phyloP scores from a whole-genome alignment of 345 rosid genomes.

The Brassica cretica region DNA sequence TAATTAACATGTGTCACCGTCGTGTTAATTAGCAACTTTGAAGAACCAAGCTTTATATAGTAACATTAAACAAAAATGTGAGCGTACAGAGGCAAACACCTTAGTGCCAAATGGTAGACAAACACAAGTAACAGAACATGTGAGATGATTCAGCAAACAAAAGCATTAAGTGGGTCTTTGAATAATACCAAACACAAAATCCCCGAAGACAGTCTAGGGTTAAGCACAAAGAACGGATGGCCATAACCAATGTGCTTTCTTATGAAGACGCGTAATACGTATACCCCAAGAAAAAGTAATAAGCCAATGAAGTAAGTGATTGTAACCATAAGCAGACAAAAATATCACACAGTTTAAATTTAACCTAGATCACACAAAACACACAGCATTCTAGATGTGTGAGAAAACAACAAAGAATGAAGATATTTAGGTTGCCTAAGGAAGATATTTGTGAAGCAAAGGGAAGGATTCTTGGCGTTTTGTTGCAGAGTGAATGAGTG shows the following conservation, averaged over 20 bases:
- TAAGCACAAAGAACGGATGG: slow-evolving; percentile 24
- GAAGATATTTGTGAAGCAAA: background rate
- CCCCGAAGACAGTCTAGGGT: background rate
- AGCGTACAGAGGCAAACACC: slow-evolving; percentile 15
- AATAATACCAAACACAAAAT: slow-evolving; percentile 35
- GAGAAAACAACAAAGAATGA: background rate
- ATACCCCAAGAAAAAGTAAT: slow-evolving; percentile 23
- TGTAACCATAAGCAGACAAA: slow-evolving; percentile 28
- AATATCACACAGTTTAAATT: background rate
- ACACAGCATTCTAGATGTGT: background rate
- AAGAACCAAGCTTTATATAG: no score
- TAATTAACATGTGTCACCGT: no score
- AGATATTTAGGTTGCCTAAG: slow-evolving; percentile 4
- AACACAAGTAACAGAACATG: slow-evolving; percentile 23
- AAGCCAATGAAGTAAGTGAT: slow-evolving; percentile 22
- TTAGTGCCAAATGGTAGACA: slow-evolving; percentile 23
- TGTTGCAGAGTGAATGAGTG: background rate
- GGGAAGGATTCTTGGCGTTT: background rate
- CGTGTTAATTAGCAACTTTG: no score
- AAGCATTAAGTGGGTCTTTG: slow-evolving; percentile 10
- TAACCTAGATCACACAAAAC: slow-evolving; percentile 5
- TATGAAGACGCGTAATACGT: slow-evolving; percentile 9
- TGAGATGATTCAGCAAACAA: slow-evolving; percentile 16
- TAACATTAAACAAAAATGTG: background rate
- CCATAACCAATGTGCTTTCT: slow-evolving; percentile 16